Evolutionary conservation across 768 basidiomycete species (phyloP), one percentile per base, ranked within the genome.

Genomic region (Nevesoporus exiguus): DNA sequence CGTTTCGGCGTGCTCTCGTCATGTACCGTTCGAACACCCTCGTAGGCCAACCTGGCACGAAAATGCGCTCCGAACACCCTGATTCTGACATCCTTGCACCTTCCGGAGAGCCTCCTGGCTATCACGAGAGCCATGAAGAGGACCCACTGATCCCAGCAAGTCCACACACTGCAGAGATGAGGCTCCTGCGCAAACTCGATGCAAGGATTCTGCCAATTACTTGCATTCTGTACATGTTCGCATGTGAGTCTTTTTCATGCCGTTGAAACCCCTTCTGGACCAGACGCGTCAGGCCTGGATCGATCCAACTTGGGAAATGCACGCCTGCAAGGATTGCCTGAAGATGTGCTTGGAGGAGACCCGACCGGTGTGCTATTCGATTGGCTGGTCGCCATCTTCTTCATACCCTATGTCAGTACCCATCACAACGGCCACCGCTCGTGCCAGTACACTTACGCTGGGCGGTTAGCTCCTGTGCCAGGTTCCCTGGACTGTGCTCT

Each of bases 231-330:
- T 90, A 90, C 60, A 74, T 90, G 29, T 89, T 85, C 67, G 86
- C 86, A 27, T 90, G 88, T 86, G 52, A 66, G 85, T 79, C 41
- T 36, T 19, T n/a, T 14, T 43, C 14, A 33, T 33, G 33, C 14
- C 10, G 33, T 33, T 11, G 5, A 10, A 11, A 11, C 11, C n/a
- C 10, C 10, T 7, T 41, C 39, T 52, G 41, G 51, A 9, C 27
- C 19, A 37, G 21, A 30, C 47, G 7, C 25, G 19, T 50, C 42
- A 73, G 69, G 83, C 65, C 75, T 93, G 47, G 90, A 91, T 66
- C 80, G 90, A 50, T 83, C 85, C 0, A 90, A 90, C 63, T 63
- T 90, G 36, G 90, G 89, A n/a, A 91, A 92, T 64, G 90, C 90
- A 44, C 79, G 88, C 46, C 73, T 90, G 34, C 86, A 86, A 71